Evolutionary conservation across 106 monocot species (phyloP), one percentile per base, ranked within the genome.

Genomic region (Acorus gramineus): DNA sequence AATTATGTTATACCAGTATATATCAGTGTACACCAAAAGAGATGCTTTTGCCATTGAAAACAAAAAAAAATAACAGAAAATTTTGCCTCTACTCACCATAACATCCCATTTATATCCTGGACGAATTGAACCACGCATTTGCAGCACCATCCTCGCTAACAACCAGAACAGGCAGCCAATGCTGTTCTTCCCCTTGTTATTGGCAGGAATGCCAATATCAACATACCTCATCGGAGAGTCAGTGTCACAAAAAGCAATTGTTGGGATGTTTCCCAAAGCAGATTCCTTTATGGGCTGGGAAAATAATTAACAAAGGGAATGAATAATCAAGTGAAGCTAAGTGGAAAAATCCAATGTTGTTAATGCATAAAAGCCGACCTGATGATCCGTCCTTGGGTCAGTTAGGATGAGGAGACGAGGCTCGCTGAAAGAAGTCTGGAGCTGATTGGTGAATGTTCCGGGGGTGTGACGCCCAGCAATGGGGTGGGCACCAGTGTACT

Each of bases 131-230:
- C 88, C 82, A 52, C 92, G 78, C 93, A 93, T 93, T 53, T 85
- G 80, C 8, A 93, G 74, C 52, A 93, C 93, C 93, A 93, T 93
- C 64, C 93, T 80, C 1, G 88, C 93, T 76, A 93, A 56, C 42
- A 93, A 74, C 88, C 93, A 93, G 82, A 85, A 93, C 44, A 93
- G 80, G 71, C 92, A 93, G 8, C 93, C 93, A 66, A 93, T 88
- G 43, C 81, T 81, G 56, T 75, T 69, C 68, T 86, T 89, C 7
- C 93, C 86, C 71, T 93, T 93, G 86, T 93, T 93, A 65, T 93
- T 93, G 5, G 89, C 81, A 46, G 93, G 93, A 69, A 93, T 93
- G 9, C 89, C 89, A 59, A 93, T 89, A 67, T 93, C 89, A 60
- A 93, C 86, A 64, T 81, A 84, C 8, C 93, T 60, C 93, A 93